A percentile compares a stretch with the other conserved stretches of the same genome.
Evolutionary conservation across 2,329 filamentous ascomycete species (phyloP).

Genomic region (Fusarium sp.): DNA sequence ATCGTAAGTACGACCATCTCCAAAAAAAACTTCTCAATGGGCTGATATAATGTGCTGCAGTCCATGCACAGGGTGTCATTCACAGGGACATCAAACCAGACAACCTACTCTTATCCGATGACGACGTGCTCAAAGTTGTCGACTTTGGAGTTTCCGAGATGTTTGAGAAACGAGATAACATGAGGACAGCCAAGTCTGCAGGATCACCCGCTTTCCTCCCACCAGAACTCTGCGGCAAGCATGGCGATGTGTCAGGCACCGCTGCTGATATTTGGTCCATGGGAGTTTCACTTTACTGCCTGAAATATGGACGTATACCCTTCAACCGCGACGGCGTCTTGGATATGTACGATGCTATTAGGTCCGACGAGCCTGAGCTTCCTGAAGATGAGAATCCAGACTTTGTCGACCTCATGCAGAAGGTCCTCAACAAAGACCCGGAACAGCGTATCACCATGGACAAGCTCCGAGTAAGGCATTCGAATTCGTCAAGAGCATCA

Average conservation of each 20-base stretch:
- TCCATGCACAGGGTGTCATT: constrained; percentile 94
- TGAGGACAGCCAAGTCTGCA: constrained; percentile 93
- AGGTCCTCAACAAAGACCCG: constrained; percentile 88
- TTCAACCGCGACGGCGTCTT: constrained; percentile 85
- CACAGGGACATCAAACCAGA: constrained; percentile 99
- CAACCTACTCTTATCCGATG: constrained; percentile 89
- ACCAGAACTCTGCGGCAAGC: constrained; percentile 90
- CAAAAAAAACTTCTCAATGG: no score
- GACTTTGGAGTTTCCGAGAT: constrained; percentile 99
- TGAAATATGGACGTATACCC: constrained; percentile 89
- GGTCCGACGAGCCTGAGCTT: constrained; percentile 75
- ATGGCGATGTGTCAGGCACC: constrained; percentile 88
- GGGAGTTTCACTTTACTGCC: constrained; percentile 94
- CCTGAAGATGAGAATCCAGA: constrained; percentile 74
- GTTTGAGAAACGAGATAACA: constrained; percentile 88
- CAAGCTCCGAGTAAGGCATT: constrained; percentile 78
- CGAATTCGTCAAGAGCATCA: background rate
- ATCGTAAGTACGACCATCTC: constrained; percentile 69
- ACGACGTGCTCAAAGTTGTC: constrained; percentile 95
- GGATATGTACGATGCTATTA: constrained; percentile 92
- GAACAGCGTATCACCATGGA: constrained; percentile 86
- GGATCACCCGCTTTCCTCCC: constrained; percentile 96
- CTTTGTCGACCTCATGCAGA: constrained; percentile 81
- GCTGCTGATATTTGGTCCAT: constrained; percentile 99
- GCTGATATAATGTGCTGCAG: constrained; percentile 56